Base-by-base conservation (phyloP, 1,139 yeast genomes). In the Pichia sp. region DNA sequence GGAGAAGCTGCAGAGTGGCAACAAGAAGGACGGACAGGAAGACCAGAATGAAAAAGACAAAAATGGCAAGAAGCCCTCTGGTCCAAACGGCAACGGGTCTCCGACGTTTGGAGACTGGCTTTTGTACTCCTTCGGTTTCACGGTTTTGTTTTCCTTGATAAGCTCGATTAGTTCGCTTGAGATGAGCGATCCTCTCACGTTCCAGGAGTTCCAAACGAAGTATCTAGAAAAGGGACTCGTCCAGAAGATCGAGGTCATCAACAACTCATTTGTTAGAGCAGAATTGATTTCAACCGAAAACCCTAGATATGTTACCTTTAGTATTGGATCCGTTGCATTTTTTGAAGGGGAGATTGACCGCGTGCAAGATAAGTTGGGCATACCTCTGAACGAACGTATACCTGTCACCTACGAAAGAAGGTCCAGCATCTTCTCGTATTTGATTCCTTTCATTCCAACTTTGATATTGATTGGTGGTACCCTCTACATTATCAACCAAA, bases 241-340 rank as follows among this genome's bases (percentile, higher is more conserved):
- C 31, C 82, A 84, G 56, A 82, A 80, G 60, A 76, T 93, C 48
- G 78, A 78, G 24, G 97, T 93, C 42, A 79, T 91, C 43, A 92
- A 92, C 71, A 84, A 84, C 64, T 77, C 80, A 55, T 75, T 80
- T n/a, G 98, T 89, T 0, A 90, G 87, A 63, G 95, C 92, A 0
- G 87, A 84, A 64, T 72, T 87, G 57, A 76, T 84, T 49, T 77
- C 79, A 2, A 84, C 85, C 16, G 65, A 63, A 45, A 58, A 61
- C 44, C 69, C 71, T 38, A 68, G 69, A 45, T 53, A 63, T 30
- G 74, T 81, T 34, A 75, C 75, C 20, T 95, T 95, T 73, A 83
- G 88, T 47, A 90, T 95, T 65, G 99, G 99, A 6, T 88, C 96
- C 0, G 83, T 92, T 29, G 97, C 91, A 63, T 76, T 85, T n/a